Percentiles rank a stretch among this genome's conserved stretches.
phyloP scores from a whole-genome alignment of 1,284 basidiomycete species.

The Cryptococcus hybrid region DNA sequence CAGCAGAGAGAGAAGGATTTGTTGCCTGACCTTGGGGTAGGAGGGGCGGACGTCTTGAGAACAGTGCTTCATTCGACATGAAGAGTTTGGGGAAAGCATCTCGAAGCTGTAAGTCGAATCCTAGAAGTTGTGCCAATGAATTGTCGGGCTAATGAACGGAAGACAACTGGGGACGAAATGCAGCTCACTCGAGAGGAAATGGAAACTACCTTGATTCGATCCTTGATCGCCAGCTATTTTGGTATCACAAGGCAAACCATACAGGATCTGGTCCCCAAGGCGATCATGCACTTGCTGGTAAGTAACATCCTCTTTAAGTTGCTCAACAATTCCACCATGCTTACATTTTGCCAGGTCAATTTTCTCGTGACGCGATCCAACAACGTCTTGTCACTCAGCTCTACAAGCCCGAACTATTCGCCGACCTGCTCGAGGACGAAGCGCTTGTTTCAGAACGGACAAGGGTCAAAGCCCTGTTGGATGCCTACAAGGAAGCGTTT shows the following conservation, averaged over 20 bases:
- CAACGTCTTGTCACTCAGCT: slow-evolving; percentile 87
- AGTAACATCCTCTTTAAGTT: slow-evolving; percentile 8
- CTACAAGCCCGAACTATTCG: slow-evolving; percentile 93
- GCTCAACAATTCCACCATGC: neutral
- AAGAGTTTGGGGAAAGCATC: slow-evolving; percentile 93
- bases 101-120: slow-evolving; percentile 71
- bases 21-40: slow-evolving; percentile 47
- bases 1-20: slow-evolving; percentile 24
- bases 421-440: slow-evolving; percentile 92
- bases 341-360: slow-evolving; percentile 65
- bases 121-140: neutral
- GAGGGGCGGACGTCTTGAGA: slow-evolving; percentile 56
- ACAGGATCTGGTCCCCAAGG: slow-evolving; percentile 95
- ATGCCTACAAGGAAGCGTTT: slow-evolving; percentile 98
- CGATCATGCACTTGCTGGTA: slow-evolving; percentile 73
- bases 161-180: slow-evolving; percentile 61
- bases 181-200: slow-evolving; percentile 83
- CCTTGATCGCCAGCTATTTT: slow-evolving; percentile 94
- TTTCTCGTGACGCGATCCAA: slow-evolving; percentile 93
- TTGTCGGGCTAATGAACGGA: slow-evolving; percentile 5
- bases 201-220: slow-evolving; percentile 93
- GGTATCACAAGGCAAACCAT: slow-evolving; percentile 94
- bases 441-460: slow-evolving; percentile 87
- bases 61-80: slow-evolving; percentile 87
- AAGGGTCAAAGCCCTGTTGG: slow-evolving; percentile 88